These are phyloP conservation scores for Lipomyces anomalus DNA, from an alignment of 805 yeast species.

Conservation along the genomic window DNA sequence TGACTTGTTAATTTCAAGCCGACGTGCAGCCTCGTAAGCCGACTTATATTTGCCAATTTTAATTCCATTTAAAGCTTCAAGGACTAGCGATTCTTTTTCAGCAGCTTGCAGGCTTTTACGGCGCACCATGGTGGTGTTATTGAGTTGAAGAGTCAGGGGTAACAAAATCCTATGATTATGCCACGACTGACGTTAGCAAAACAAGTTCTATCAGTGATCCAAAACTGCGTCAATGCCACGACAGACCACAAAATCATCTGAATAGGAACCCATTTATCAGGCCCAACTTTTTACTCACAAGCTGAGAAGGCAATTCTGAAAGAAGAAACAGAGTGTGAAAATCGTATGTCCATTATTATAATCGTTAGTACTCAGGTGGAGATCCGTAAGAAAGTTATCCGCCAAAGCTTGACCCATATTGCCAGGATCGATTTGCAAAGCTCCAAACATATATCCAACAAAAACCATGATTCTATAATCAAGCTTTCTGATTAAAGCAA, in stretches of 20 bases:
- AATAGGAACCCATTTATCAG: constrained; percentile 54
- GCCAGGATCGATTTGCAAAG: constrained; percentile 52
- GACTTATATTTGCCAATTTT: no score
- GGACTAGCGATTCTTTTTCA: no score
- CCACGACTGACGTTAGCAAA: no score
- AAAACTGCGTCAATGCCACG: constrained; percentile 48
- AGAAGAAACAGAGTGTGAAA: constrained; percentile 43
- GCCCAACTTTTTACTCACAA: constrained; percentile 54
- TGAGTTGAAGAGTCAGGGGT: no score
- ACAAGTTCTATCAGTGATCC: constrained; percentile 33
- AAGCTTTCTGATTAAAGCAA: constrained; percentile 42
- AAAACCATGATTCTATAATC: constrained; percentile 50
- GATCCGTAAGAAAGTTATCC: constrained; percentile 48
- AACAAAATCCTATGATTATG: no score
- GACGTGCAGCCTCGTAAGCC: no score
- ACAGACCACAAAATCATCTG: constrained; percentile 51
- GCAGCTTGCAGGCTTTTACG: no score
- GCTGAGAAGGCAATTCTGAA: constrained; percentile 60
- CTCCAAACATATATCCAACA: constrained; percentile 52
- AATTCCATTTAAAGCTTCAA: no score
- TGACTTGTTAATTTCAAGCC: no score
- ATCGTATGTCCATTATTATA: constrained; percentile 53
- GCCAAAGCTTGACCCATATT: constrained; percentile 51
- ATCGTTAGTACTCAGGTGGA: constrained; percentile 47
- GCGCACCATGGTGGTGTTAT: no score